phyloP scores from a whole-genome alignment of 2,329 filamentous ascomycete species.

The Colletotrichum brevisporum region DNA sequence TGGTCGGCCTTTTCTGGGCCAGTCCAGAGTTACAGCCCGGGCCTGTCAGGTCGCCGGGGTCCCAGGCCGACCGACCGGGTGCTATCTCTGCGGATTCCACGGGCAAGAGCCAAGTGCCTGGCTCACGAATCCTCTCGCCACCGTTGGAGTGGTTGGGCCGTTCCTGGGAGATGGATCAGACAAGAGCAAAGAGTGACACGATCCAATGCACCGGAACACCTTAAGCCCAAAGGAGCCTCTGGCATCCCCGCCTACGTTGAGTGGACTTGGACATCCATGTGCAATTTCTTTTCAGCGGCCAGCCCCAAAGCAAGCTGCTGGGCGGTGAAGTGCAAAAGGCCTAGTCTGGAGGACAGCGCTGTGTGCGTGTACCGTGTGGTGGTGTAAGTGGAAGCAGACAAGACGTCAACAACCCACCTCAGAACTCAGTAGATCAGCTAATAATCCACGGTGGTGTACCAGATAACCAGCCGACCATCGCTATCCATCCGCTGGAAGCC shows the following conservation, averaged over 20 bases:
- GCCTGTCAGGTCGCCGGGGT: slow-evolving; percentile 32
- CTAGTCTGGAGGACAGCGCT: neutral
- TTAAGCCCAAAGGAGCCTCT: slow-evolving; percentile 39
- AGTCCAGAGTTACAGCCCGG: slow-evolving; percentile 28
- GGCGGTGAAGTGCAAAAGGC: neutral
- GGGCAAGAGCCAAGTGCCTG: slow-evolving; percentile 40
- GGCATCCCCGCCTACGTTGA: slow-evolving; percentile 22
- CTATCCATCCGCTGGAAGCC: slow-evolving; percentile 23
- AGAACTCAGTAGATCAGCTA: slow-evolving; percentile 13
- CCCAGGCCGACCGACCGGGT: slow-evolving; percentile 29
- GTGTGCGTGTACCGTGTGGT: neutral
- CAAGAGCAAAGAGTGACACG: slow-evolving; percentile 34
- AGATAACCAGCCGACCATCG: slow-evolving; percentile 30
- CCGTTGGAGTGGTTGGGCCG: slow-evolving; percentile 40
- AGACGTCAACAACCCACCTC: slow-evolving; percentile 19
- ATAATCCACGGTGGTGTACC: slow-evolving; percentile 4
- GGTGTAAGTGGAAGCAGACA: slow-evolving; percentile 6
- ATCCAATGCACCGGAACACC: slow-evolving; percentile 39
- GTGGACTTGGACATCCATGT: slow-evolving; percentile 25
- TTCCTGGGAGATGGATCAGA: slow-evolving; percentile 34
- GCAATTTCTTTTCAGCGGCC: slow-evolving; percentile 25
- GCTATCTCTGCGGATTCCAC: slow-evolving; percentile 33
- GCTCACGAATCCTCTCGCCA: slow-evolving; percentile 37
- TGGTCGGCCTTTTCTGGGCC: slow-evolving; percentile 30
- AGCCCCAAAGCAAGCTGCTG: slow-evolving; percentile 17